phyloP scores from a whole-genome alignment of 139 green algal species.

The Closterium sp. region DNA sequence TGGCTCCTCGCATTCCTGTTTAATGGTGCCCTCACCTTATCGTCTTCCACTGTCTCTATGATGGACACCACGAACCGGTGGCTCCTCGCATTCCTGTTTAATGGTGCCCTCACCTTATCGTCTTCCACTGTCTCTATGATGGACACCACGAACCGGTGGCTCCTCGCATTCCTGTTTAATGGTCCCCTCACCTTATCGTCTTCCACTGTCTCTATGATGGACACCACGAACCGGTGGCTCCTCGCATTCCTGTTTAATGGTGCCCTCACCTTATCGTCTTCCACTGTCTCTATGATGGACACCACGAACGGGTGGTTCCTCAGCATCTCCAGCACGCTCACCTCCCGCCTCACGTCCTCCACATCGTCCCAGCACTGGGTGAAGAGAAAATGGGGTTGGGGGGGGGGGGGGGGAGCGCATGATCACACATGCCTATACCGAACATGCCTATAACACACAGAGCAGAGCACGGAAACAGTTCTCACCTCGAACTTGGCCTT shows the following conservation, averaged over 20 bases:
- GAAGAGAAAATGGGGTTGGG: background rate
- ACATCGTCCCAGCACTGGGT: constrained; percentile 7
- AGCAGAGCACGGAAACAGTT: background rate
- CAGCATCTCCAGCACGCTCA: background rate
- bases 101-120: background rate
- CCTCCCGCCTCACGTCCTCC: background rate
- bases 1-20: too few species aligned
- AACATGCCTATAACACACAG: background rate
- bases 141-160: too few species aligned
- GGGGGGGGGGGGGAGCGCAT: background rate
- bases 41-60: too few species aligned
- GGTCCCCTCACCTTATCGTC: background rate
- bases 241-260: too few species aligned
- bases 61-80: too few species aligned
- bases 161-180: too few species aligned
- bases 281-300: background rate
- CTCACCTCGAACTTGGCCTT: background rate
- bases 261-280: constrained; percentile 2
- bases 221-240: too few species aligned
- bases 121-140: too few species aligned
- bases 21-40: too few species aligned
- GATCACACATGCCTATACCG: too few species aligned
- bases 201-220: too few species aligned
- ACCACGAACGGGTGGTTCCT: background rate
- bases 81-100: too few species aligned